Conservation (phyloP, 805 yeast genomes). For the Candida pini region DNA sequence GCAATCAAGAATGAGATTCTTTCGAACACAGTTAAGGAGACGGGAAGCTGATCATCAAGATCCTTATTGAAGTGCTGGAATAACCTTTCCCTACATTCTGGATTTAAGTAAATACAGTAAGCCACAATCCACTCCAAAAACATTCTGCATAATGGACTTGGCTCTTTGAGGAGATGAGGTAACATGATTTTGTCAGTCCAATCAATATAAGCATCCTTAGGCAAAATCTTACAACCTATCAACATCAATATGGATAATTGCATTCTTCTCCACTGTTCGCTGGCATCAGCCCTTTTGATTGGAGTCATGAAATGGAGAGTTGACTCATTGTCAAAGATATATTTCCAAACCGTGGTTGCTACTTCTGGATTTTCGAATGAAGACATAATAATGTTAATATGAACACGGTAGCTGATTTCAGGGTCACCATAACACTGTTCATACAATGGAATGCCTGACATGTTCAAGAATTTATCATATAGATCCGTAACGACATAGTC, state of each 20-base stretch:
- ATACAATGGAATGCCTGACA: constrained; percentile 36
- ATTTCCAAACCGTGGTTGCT: constrained; percentile 29
- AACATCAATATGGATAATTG: constrained; percentile 50
- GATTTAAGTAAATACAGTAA: constrained; percentile 32
- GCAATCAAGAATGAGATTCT: constrained; percentile 54
- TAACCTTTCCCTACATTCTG: constrained; percentile 15
- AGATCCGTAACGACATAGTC: constrained; percentile 51
- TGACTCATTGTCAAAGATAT: constrained; percentile 32
- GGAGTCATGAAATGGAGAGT: constrained; percentile 43
- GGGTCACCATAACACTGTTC: constrained; percentile 45
- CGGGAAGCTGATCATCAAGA: constrained; percentile 37
- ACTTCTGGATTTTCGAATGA: constrained; percentile 26
- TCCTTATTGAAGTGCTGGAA: constrained; percentile 24
- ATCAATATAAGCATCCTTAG: constrained; percentile 17
- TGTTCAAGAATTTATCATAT: constrained; percentile 41
- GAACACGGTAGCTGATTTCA: constrained; percentile 51
- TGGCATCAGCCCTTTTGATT: constrained; percentile 54
- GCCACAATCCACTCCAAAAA: constrained; percentile 79
- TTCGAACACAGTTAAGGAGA: constrained; percentile 56
- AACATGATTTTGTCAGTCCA: constrained; percentile 26
- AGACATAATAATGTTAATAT: constrained; percentile 42
- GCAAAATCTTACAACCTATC: constrained; percentile 33
- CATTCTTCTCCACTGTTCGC: constrained; percentile 63
- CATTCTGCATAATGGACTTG: constrained; percentile 70
- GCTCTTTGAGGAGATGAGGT: constrained; percentile 48